A percentile compares a stretch with the other conserved stretches of the same genome.
phyloP scores from a whole-genome alignment of 495 filamentous ascomycete genomes.

The Astrothelium subdiscretum region DNA sequence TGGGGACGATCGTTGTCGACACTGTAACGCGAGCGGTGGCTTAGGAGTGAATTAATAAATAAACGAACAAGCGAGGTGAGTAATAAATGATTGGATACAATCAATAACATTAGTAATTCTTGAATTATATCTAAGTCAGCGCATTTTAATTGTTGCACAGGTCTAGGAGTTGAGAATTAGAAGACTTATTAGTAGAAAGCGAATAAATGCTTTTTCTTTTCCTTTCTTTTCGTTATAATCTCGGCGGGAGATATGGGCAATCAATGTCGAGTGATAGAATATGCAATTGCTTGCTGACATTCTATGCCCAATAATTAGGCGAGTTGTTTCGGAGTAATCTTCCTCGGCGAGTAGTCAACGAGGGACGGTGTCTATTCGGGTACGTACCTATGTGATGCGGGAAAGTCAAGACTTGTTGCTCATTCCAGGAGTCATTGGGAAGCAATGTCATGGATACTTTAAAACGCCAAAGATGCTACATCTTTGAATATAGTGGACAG shows the following conservation, averaged over 20 bases:
- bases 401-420: too few relatives aligned
- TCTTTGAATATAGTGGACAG: too few relatives aligned
- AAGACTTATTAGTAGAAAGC: background rate
- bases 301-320: background rate
- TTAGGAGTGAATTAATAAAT: background rate
- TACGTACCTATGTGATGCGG: too few relatives aligned
- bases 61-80: background rate
- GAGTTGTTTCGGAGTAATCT: background rate
- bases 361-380: too few relatives aligned
- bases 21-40: slow-evolving; percentile 6
- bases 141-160: background rate
- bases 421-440: too few relatives aligned
- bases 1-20: slow-evolving; percentile 7
- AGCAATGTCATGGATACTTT: too few relatives aligned
- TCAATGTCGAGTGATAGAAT: background rate
- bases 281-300: background rate
- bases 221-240: background rate
- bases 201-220: background rate
- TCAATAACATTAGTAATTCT: background rate
- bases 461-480: too few relatives aligned
- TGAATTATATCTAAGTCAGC: background rate
- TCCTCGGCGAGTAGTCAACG: background rate
- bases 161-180: background rate
- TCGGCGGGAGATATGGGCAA: background rate
- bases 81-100: background rate